phyloP scores from a whole-genome alignment of 2,329 filamentous ascomycete genomes.

The Fusarium haematococcum region DNA sequence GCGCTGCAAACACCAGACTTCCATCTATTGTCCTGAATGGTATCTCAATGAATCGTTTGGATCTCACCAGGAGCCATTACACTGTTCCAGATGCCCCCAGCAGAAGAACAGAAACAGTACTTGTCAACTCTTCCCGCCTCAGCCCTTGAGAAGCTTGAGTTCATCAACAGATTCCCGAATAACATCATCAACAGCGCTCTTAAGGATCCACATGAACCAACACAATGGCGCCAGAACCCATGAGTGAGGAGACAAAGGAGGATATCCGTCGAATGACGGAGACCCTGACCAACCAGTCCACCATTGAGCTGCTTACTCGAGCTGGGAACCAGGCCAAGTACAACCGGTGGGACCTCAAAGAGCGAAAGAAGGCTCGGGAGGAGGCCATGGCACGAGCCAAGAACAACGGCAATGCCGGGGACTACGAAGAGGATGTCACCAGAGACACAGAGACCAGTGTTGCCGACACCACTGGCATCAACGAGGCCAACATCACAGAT shows the following conservation, averaged over 20 bases:
- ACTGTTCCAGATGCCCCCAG: not conserved
- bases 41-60: not conserved
- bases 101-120: not conserved
- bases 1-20: not conserved
- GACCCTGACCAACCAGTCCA: slow-evolving; percentile 37
- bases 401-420: not conserved
- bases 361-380: not conserved
- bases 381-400: not conserved
- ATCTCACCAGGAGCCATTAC: not conserved
- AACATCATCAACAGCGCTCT: not conserved
- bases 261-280: slow-evolving; percentile 38
- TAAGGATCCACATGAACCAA: not conserved
- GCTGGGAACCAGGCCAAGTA: slow-evolving; percentile 32
- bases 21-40: not conserved
- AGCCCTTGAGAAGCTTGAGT: not conserved
- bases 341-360: slow-evolving; percentile 20
- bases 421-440: not conserved
- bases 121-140: not conserved
- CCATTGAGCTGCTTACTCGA: slow-evolving; percentile 35
- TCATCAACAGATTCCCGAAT: not conserved
- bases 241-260: slow-evolving; percentile 17
- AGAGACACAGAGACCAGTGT: not conserved
- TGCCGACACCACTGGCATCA: not conserved
- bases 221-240: not conserved
- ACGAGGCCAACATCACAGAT: not conserved